Evolutionary conservation across 306 rosid genomes (phyloP).

Genomic region (Corylus heterophylla): DNA sequence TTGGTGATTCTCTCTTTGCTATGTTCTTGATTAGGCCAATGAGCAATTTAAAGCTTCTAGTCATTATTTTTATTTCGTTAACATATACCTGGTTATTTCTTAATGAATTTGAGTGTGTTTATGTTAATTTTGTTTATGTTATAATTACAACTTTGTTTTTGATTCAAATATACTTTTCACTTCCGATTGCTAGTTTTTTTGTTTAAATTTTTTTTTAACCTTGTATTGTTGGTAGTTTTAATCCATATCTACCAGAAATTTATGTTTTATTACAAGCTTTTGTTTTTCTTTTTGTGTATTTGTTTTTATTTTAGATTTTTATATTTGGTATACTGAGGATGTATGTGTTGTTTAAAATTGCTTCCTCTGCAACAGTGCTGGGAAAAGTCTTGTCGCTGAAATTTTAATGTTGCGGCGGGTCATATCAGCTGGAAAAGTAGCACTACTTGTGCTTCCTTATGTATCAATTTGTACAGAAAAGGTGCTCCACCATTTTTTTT

Average conservation of each 20-base stretch:
- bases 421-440: conserved; percentile 75
- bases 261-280: not conserved
- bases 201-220: not conserved
- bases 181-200: not conserved
- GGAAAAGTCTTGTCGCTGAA: conserved; percentile 98
- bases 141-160: not conserved
- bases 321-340: conserved; percentile 4
- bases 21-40: not conserved
- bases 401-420: conserved; percentile 88
- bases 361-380: conserved; percentile 73
- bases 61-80: not conserved
- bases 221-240: not conserved
- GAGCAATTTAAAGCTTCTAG: conserved; percentile 1
- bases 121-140: no score
- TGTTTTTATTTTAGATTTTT: not conserved
- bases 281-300: not conserved
- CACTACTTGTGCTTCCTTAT: conserved; percentile 93
- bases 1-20: not conserved
- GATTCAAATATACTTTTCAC: not conserved
- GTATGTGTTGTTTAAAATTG: conserved; percentile 27
- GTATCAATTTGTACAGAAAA: conserved; percentile 97
- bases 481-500: conserved; percentile 44
- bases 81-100: not conserved
- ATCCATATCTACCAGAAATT: not conserved
- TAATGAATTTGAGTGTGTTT: not conserved